phyloP scores from a whole-genome alignment of 257 asterid species.

The Buddleja alternifolia region DNA sequence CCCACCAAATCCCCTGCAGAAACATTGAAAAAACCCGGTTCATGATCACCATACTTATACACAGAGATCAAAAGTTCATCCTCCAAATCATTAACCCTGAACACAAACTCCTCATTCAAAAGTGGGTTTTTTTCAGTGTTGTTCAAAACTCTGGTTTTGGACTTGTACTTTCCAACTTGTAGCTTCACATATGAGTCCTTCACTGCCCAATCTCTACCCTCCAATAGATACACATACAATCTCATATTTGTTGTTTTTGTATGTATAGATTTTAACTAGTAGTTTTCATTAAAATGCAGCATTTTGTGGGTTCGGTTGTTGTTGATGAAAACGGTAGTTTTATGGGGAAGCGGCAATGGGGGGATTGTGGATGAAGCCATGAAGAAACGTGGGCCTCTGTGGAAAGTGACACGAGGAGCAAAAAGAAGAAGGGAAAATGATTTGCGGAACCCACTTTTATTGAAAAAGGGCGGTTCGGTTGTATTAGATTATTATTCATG shows the following conservation, averaged over 20 bases:
- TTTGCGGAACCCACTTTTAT: not conserved
- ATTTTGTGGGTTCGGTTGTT: slow-evolving; percentile 17
- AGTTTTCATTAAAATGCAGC: slow-evolving; percentile 28
- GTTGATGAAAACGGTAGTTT: slow-evolving; percentile 22
- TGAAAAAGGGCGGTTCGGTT: slow-evolving; percentile 33
- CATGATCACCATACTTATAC: slow-evolving; percentile 47
- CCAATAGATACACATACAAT: slow-evolving; percentile 66
- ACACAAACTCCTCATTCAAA: slow-evolving; percentile 91
- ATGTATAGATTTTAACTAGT: no score
- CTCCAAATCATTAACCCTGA: slow-evolving; percentile 64
- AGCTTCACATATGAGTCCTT: slow-evolving; percentile 71
- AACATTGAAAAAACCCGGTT: slow-evolving; percentile 56
- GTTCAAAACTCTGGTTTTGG: slow-evolving; percentile 67
- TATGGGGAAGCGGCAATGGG: slow-evolving; percentile 27
- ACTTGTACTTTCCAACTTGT: slow-evolving; percentile 64
- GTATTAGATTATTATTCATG: slow-evolving; percentile 2
- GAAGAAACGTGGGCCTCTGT: slow-evolving; percentile 57
- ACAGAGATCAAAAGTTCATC: slow-evolving; percentile 68
- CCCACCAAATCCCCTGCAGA: slow-evolving; percentile 57
- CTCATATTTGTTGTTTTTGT: slow-evolving; percentile 42
- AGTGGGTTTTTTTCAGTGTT: slow-evolving; percentile 52
- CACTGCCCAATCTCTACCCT: slow-evolving; percentile 66
- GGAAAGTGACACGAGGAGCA: slow-evolving; percentile 56
- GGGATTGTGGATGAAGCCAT: slow-evolving; percentile 41
- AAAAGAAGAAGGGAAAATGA: not conserved